Conservation (phyloP, 2,329 filamentous ascomycete genomes). For the Cladosporium cucumerinum region DNA sequence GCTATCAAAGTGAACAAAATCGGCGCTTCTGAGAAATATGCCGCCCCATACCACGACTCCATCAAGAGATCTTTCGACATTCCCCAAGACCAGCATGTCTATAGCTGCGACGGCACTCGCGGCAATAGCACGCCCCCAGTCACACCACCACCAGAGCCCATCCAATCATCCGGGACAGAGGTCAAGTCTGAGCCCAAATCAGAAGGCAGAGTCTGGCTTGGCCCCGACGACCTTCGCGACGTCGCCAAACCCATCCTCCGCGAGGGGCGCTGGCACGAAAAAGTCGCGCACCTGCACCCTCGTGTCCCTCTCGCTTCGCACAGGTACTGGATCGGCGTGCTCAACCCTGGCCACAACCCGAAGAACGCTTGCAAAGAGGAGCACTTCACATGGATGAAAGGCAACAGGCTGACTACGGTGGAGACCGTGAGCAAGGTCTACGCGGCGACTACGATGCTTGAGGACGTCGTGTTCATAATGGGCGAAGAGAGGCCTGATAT, state of each 20-base stretch:
- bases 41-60: slow-evolving; percentile 4
- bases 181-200: not conserved
- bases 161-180: not conserved
- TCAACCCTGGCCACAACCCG: slow-evolving; percentile 15
- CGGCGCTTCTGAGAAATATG: not conserved
- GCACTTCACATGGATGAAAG: slow-evolving; percentile 36
- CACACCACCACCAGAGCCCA: not conserved
- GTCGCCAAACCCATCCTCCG: slow-evolving; percentile 12
- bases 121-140: not conserved
- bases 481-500: slow-evolving; percentile 23
- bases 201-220: slow-evolving; percentile 10
- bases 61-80: not conserved
- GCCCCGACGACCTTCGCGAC: slow-evolving; percentile 23
- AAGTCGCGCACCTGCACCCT: slow-evolving; percentile 22
- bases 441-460: slow-evolving; percentile 18
- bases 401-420: slow-evolving; percentile 31
- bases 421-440: slow-evolving; percentile 32
- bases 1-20: not conserved
- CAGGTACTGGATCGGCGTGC: slow-evolving; percentile 36
- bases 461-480: slow-evolving; percentile 27
- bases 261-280: slow-evolving; percentile 13
- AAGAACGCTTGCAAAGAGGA: slow-evolving; percentile 10
- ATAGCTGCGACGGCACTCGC: not conserved
- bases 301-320: slow-evolving; percentile 17
- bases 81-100: not conserved